A percentile compares a stretch with the other conserved stretches of the same genome.
phyloP scores from a whole-genome alignment of 2,329 filamentous ascomycete species.

The Colletotrichum sp. region DNA sequence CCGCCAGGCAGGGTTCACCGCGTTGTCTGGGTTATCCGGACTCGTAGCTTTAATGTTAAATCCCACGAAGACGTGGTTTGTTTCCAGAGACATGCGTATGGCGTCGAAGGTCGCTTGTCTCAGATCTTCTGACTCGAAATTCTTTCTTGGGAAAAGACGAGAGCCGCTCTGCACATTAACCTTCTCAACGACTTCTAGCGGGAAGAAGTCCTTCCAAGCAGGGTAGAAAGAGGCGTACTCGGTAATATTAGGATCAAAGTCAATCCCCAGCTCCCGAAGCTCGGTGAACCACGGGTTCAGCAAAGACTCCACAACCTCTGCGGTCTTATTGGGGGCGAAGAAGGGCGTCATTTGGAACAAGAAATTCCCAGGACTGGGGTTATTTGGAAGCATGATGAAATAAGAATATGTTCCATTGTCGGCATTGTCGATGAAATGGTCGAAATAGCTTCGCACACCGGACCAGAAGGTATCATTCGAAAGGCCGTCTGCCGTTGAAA shows the following conservation, averaged over 20 bases:
- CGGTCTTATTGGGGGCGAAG: slow-evolving; percentile 21
- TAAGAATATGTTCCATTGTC: slow-evolving; percentile 1
- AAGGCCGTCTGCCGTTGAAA: neutral
- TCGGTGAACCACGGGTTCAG: slow-evolving; percentile 1
- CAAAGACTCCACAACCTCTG: neutral
- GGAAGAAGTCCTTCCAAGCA: slow-evolving; percentile 10
- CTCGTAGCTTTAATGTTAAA: slow-evolving; percentile 9
- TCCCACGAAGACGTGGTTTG: neutral
- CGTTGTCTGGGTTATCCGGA: slow-evolving; percentile 30
- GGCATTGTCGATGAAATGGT: slow-evolving; percentile 2
- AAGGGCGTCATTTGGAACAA: slow-evolving; percentile 11
- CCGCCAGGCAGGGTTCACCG: slow-evolving; percentile 51
- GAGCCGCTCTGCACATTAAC: slow-evolving; percentile 7
- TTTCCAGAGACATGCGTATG: slow-evolving; percentile 5
- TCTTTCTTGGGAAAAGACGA: neutral
- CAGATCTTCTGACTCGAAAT: neutral
- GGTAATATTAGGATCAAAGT: neutral
- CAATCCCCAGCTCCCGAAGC: neutral
- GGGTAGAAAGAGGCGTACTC: slow-evolving; percentile 9
- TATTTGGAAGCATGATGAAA: neutral
- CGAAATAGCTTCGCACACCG: slow-evolving; percentile 2
- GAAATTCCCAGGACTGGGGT: neutral
- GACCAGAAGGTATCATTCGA: slow-evolving; percentile 11
- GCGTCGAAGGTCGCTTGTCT: neutral
- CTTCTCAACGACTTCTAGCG: neutral